Base-by-base conservation (phyloP, 371 early-diverging fungal species). In the Pancytospora epiphaga region DNA sequence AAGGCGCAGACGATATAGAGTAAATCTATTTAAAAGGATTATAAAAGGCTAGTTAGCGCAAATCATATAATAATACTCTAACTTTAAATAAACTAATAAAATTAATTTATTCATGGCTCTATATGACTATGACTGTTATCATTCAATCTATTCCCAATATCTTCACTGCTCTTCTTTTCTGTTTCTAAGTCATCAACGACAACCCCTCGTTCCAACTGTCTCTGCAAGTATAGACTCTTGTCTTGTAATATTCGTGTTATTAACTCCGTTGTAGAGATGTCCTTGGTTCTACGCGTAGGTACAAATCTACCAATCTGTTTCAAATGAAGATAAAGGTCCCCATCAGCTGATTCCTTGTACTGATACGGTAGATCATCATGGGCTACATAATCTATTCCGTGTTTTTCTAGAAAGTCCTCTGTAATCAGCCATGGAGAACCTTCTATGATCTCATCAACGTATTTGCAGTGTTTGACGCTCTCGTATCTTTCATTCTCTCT, bases 351-450 rank as follows among this genome's bases (percentile, higher is more conserved):
- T n/a, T n/a, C n/a, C n/a, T n/a, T n/a, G n/a, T n/a, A n/a, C 57
- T 84, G 83, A 73, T 95, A 95, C 0, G 93, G 92, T 12, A 90
- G 86, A 66, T 90, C 93, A 81, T 95, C 95, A 78, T 95, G 95
- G 19, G 92, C 92, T n/a, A 95, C 93, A 80, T 88, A 93, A 77
- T 94, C 94, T 51, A 95, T 92, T 75, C 85, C 70, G 72, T 95
- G 89, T 73, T 85, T 62, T 74, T 89, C 88, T 4, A 95, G 71
- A 70, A 93, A 95, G 50, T 86, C 92, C 66, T 88, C 87, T 40
- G 85, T 86, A 49, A 93, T 85, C 34, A 87, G 77, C 94, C 94
- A 94, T 6, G 93, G 93, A 18, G 90, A 90, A 73, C 88, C 84
- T 50, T 84, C 84, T 51, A 94, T 80, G 52, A 94, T 90, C 78